phyloP scores from a whole-genome alignment of 1,284 basidiomycete genomes.

The Trichosporon sp. region DNA sequence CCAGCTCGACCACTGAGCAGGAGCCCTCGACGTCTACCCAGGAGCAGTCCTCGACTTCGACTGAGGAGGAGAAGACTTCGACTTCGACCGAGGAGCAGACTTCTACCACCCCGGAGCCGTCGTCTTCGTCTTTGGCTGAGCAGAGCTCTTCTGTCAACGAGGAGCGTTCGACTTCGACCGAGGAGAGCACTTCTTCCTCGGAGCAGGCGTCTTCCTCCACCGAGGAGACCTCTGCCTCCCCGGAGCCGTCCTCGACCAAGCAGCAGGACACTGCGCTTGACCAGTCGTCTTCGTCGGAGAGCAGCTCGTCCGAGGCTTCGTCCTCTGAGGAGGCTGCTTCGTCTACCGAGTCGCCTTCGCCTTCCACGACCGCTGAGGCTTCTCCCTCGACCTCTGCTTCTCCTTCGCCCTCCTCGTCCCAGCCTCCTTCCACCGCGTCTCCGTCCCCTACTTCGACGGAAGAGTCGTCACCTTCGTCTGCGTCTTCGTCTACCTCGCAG shows the following conservation, averaged over 20 bases:
- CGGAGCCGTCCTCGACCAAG: neutral
- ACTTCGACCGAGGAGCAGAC: conserved; percentile 1
- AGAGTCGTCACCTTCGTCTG: neutral
- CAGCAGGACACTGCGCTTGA: neutral
- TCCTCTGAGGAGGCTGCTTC: neutral
- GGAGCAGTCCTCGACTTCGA: neutral
- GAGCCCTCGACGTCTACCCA: conserved; percentile 2
- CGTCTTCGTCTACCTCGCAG: conserved; percentile 2
- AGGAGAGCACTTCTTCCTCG: neutral
- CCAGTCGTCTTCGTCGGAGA: neutral
- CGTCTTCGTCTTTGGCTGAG: neutral
- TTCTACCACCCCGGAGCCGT: neutral
- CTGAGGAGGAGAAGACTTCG: conserved; percentile 8
- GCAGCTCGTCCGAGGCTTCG: neutral
- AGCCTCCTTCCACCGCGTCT: conserved; percentile 13
- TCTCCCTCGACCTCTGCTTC: conserved; percentile 14
- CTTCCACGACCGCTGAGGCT: neutral
- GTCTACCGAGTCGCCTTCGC: conserved; percentile 8
- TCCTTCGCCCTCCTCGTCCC: conserved; percentile 8
- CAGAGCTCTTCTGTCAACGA: neutral
- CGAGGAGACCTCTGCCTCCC: neutral
- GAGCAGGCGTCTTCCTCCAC: conserved; percentile 6
- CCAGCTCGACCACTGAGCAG: neutral
- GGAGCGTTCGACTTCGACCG: conserved; percentile 3
- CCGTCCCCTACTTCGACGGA: neutral